Evolutionary conservation across 2,329 filamentous ascomycete species (phyloP).

Genomic region (Hymenoscyphus fraxineus): DNA sequence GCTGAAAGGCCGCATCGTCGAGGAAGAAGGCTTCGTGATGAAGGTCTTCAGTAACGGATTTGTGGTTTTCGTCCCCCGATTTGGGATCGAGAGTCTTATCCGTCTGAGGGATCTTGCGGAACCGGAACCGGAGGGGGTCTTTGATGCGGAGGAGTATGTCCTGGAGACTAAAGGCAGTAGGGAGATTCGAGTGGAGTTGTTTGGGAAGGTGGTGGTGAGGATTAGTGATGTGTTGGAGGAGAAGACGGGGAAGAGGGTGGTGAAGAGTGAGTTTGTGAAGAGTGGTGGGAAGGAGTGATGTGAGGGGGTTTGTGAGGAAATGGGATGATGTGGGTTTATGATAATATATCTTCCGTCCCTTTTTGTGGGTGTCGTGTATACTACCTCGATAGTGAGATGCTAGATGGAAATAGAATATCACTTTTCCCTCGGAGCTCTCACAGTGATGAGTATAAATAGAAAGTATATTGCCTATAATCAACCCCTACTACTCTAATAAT

Average conservation of each 20-base stretch:
- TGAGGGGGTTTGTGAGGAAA: not conserved
- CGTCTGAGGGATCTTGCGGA: slow-evolving; percentile 77
- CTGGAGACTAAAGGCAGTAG: slow-evolving; percentile 58
- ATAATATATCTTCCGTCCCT: not conserved
- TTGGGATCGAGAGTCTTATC: slow-evolving; percentile 92
- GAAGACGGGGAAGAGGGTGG: slow-evolving; percentile 90
- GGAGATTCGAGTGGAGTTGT: slow-evolving; percentile 68
- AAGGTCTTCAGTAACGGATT: slow-evolving; percentile 96
- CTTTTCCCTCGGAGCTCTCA: not conserved
- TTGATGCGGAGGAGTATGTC: slow-evolving; percentile 81
- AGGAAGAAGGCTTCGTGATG: slow-evolving; percentile 95
- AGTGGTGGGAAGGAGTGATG: slow-evolving; percentile 17
- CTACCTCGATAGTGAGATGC: not conserved
- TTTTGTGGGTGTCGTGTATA: not conserved
- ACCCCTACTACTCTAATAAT: too few species aligned
- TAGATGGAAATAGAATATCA: not conserved
- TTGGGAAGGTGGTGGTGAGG: slow-evolving; percentile 84
- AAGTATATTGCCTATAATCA: too few species aligned
- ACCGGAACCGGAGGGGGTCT: slow-evolving; percentile 73
- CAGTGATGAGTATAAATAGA: too few species aligned
- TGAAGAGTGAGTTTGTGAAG: slow-evolving; percentile 66
- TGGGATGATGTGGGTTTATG: not conserved
- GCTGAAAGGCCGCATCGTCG: slow-evolving; percentile 69
- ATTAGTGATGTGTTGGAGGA: slow-evolving; percentile 93
- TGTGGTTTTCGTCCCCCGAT: slow-evolving; percentile 91